Conservation (phyloP, 2,329 filamentous ascomycete species). For the Paecilomyces dactylethromorphus region DNA sequence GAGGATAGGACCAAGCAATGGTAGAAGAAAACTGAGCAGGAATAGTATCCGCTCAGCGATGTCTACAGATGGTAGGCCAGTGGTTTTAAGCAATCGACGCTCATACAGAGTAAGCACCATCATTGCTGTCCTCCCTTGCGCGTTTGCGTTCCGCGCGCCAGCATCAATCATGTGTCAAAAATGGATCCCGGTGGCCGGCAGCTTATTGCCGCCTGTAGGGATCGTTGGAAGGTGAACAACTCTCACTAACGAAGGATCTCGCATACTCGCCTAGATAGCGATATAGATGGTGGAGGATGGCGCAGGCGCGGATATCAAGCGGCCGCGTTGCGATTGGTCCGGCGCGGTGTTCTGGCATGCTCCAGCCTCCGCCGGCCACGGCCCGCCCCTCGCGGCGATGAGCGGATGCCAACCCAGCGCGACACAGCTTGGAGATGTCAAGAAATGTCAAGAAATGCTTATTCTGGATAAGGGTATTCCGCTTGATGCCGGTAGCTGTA, state of each 20-base stretch:
- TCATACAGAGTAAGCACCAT: not conserved
- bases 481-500: not conserved
- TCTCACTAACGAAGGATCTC: not conserved
- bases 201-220: not conserved
- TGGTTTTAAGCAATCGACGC: not conserved
- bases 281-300: not conserved
- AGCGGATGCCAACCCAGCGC: not conserved
- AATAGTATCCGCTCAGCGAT: not conserved
- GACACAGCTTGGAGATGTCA: not conserved
- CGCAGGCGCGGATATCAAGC: not conserved
- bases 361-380: not conserved
- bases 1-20: not conserved
- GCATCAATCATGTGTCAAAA: not conserved
- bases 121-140: not conserved
- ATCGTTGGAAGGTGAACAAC: not conserved
- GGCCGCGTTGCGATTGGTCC: not conserved
- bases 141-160: not conserved
- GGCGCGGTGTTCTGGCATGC: not conserved
- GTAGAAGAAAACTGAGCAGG: not conserved
- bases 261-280: not conserved
- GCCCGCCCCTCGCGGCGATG: not conserved
- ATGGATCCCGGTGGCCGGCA: not conserved
- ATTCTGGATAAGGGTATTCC: not conserved
- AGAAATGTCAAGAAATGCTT: not conserved
- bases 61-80: not conserved